Base-by-base conservation (phyloP, 345 rosid species). In the Salix caprea region DNA sequence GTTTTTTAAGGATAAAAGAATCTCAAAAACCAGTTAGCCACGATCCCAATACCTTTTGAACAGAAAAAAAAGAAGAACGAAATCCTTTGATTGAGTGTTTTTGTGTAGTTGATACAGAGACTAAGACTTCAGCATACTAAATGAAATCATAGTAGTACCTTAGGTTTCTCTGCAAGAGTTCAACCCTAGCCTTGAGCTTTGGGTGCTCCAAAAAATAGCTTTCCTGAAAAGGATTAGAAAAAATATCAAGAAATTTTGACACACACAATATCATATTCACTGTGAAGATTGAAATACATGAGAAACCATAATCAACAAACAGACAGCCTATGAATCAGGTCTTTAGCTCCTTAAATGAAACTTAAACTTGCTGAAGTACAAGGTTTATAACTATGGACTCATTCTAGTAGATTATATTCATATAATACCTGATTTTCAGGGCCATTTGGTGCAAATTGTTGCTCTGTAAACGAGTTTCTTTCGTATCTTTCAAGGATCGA, bases 401-500 rank as follows among this genome's bases (percentile, higher is more conserved):
- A n/a, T n/a, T 21, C 62, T 56, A n/a, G 62, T 1, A 56, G 62
- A n/a, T 11, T 12, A 56, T 56, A 23, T n/a, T 21, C 61, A 56
- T 56, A 56, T 1, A 66, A 70, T 79, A 91, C 92, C 88, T 83
- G 84, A 34, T 74, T 40, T 26, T 78, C 81, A 62, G 79, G 65
- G 70, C 44, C 80, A 69, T 77, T 69, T 62, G 88, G 70, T 13
- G 73, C 70, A 66, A 75, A 68, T 11, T 87, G 87, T 64, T 79
- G 81, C 52, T 89, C 90, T 26, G 83, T 80, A 77, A 70, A 80
- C 5, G 85, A 76, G 52, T 75, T 54, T 71, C 87, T 88, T 81
- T 94, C 94, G 30, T 94, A 92, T 69, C 91, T 91, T 78, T 89
- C 92, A 23, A 94, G 76, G 80, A 90, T 89, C 28, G 78, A 84